Evolutionary conservation across 192 early-diverging fungal species (phyloP), one percentile per base, ranked within the genome.

Genomic region (Gryganskiella cystojenkinii): DNA sequence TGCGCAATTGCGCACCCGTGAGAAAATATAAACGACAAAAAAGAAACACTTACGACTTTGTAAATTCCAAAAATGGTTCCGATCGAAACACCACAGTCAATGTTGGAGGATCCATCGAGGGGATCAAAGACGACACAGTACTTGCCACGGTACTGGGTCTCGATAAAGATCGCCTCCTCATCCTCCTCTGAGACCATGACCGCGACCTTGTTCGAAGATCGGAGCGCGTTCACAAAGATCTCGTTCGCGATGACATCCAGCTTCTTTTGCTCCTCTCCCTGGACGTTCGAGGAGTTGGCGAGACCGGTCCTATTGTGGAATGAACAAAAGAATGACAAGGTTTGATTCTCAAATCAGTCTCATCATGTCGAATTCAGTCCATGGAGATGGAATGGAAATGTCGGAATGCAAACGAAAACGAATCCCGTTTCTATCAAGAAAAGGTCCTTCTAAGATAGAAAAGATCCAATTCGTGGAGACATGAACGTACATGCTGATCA

Each of bases 11-110:
- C 8, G 24, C 19, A 11, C 28, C 27, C 20, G 33, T 33, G 61
- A 60, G 33, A 44, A 24, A 74, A 47, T 11, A 52, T 34, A 24
- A 15, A 59, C 42, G 42, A 1, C 17, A 24, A 27, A 14, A 33
- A 31, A 27, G 40, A 30, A 14, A 40, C 3, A 85, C 89, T 83
- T 86, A 93, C 90, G 63, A 97, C 87, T 71, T 89, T 88, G 89
- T 95, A 99, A 75, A 99, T 95, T 51, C 97, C 97, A 87, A 99
- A 99, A 80, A 99, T 99, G 24, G 97, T 99, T 81, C 97, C 97
- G 35, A 99, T 93, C 20, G 95, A 96, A 35, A 98, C 96, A 87
- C 96, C 97, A 79, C 95, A 96, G 78, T 99, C 97, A 81, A 99
- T 99, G 87, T 99, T 99, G 85, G 92, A 94, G 62, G 90, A 92